Evolutionary conservation across 1,139 yeast genomes (phyloP), one percentile per base, ranked within the genome.

Genomic region (Scheffersomyces parashehatae): DNA sequence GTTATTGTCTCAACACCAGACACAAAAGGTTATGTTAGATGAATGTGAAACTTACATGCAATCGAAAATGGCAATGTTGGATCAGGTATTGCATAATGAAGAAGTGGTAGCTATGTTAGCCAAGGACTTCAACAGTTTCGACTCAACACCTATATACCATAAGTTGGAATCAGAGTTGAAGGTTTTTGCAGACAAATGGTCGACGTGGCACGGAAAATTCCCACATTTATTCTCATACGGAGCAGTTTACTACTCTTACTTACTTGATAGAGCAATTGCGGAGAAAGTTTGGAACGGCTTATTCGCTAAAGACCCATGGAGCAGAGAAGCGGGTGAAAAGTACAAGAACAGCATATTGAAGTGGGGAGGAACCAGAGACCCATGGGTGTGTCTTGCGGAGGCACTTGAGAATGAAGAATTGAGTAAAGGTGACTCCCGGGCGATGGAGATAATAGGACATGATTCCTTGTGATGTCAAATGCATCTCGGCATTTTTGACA

Each of bases 201-300:
- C 95, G 1, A 83, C 84, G 26, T 91, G 98, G 97, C 96, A 90
- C 46, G 97, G 96, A 1, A 89, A 85, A 60, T 91, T 93, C 64
- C 96, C 97, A 1, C 99, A 93, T 62, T 69, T 95, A 40, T 88
- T 87, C 53, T 90, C 97, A 1, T 93, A 93, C 60, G 99, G 99
- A 0, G 88, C 97, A 0, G 89, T 93, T 0, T 93, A 93, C 63
- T 93, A 95, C 67, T 87, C 97, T 35, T 93, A 95, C 62, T 67
- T 93, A 47, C 77, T 95, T 49, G 99, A 93, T 65, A 73, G 98
- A 39, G 97, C 97, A 3, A 88, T 93, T 52, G 97, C 99, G 0
- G 83, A 89, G 31, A 82, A 84, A 55, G 79, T 93, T 3, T 93
- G 97, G 95, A 73, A 76, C 14, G 82, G 79, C 38, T 68, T 93